phyloP scores from a whole-genome alignment of 139 green algal genomes.

The Choricystis sp. region DNA sequence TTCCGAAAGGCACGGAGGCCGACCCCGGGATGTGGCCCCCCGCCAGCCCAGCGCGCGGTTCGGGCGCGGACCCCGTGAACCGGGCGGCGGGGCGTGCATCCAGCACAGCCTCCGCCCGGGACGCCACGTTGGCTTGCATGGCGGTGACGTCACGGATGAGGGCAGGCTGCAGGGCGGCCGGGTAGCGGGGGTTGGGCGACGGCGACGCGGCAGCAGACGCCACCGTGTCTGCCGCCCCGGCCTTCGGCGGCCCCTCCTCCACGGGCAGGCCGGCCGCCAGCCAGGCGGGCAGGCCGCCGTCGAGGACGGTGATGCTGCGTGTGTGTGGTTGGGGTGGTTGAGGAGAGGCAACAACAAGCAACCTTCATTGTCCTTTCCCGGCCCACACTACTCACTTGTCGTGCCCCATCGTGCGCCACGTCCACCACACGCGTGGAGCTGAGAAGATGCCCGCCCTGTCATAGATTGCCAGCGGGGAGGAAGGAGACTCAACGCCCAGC shows the following conservation, averaged over 20 bases:
- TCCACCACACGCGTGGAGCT: conserved; percentile 79
- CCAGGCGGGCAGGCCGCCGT: conserved; percentile 79
- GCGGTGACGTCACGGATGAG: conserved; percentile 34
- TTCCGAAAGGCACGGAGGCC: conserved; percentile 60
- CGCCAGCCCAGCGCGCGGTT: conserved; percentile 58
- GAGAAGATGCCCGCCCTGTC: conserved; percentile 78
- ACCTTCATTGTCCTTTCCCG: neutral
- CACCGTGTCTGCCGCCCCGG: neutral
- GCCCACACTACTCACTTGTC: conserved; percentile 15
- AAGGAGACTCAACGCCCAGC: conserved; percentile 42
- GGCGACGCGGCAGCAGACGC: conserved; percentile 1
- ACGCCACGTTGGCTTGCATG: conserved; percentile 34
- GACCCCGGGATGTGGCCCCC: conserved; percentile 73
- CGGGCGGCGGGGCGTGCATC: conserved; percentile 54
- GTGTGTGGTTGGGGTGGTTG: neutral
- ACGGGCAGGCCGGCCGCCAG: conserved; percentile 15
- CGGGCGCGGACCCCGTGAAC: conserved; percentile 56
- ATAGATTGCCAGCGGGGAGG: conserved; percentile 67
- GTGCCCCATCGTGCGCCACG: conserved; percentile 70
- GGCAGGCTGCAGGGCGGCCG: conserved; percentile 5
- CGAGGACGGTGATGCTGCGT: conserved; percentile 64
- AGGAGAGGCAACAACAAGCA: neutral
- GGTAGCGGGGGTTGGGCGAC: conserved; percentile 3
- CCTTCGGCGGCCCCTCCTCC: conserved; percentile 11
- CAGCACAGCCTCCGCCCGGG: conserved; percentile 16